Percentiles rank a stretch among this genome's conserved stretches.
phyloP scores from a whole-genome alignment of 2,329 filamentous ascomycete species.

The Oidium heveae region DNA sequence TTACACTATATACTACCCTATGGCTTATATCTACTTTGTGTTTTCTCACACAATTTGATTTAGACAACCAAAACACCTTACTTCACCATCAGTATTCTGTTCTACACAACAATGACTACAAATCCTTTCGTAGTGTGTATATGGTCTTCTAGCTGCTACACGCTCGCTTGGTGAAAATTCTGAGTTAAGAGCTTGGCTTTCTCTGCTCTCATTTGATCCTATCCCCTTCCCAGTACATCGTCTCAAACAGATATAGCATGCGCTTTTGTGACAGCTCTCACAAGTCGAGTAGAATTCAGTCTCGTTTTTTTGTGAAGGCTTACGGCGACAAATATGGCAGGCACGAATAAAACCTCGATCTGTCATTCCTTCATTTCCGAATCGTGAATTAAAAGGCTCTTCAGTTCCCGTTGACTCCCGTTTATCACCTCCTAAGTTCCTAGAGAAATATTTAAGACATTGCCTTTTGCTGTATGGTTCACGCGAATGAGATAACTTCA shows the following conservation, averaged over 20 bases:
- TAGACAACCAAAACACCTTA: slow-evolving; percentile 39
- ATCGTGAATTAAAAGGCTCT: too few relatives aligned
- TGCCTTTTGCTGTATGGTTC: too few relatives aligned
- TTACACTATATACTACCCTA: too few relatives aligned
- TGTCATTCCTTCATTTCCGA: background rate
- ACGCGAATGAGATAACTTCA: too few relatives aligned
- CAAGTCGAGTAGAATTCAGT: slow-evolving; percentile 42
- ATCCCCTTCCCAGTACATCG: slow-evolving; percentile 20
- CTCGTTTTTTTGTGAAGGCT: slow-evolving; percentile 37
- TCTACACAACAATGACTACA: slow-evolving; percentile 48
- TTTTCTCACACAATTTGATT: too few relatives aligned
- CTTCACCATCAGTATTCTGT: slow-evolving; percentile 34
- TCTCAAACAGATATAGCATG: slow-evolving; percentile 45
- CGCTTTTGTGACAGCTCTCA: slow-evolving; percentile 31
- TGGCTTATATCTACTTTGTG: too few relatives aligned
- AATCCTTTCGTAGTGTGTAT: slow-evolving; percentile 18
- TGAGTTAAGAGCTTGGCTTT: background rate
- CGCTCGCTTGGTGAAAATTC: background rate
- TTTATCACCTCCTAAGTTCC: too few relatives aligned
- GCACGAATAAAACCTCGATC: slow-evolving; percentile 18
- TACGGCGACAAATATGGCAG: slow-evolving; percentile 43
- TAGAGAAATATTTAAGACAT: too few relatives aligned
- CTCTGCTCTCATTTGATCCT: background rate
- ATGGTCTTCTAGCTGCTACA: slow-evolving; percentile 3
- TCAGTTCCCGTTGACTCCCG: too few relatives aligned